Evolutionary conservation across 2,329 filamentous ascomycete genomes (phyloP).

Genomic region (Epicoccum sorghinum): DNA sequence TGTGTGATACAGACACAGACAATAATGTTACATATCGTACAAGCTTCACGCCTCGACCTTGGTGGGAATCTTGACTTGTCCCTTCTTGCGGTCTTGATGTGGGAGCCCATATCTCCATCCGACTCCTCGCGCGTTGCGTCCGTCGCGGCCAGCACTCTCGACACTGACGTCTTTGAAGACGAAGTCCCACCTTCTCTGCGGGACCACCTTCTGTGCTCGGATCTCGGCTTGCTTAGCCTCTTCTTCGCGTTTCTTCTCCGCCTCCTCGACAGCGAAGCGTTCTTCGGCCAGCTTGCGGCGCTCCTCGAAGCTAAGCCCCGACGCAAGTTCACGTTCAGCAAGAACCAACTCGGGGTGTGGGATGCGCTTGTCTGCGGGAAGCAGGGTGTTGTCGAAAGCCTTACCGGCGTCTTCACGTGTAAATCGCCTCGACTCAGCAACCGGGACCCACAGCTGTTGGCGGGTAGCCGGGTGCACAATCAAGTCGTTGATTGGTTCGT

Average conservation of each 20-base stretch:
- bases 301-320: slow-evolving; percentile 43
- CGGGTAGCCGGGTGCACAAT: slow-evolving; percentile 62
- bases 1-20: slow-evolving; percentile 25
- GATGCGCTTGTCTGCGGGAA: slow-evolving; percentile 68
- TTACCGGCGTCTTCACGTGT: slow-evolving; percentile 69
- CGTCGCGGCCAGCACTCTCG: slow-evolving; percentile 61
- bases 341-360: slow-evolving; percentile 66
- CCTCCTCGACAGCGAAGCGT: slow-evolving; percentile 35
- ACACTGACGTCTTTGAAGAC: slow-evolving; percentile 64
- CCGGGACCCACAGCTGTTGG: slow-evolving; percentile 66
- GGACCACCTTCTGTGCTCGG: slow-evolving; percentile 51
- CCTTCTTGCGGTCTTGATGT: slow-evolving; percentile 67
- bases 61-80: slow-evolving; percentile 67
- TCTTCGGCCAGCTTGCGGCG: slow-evolving; percentile 40
- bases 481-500: slow-evolving; percentile 70
- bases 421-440: slow-evolving; percentile 68
- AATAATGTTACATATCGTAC: slow-evolving; percentile 32
- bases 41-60: slow-evolving; percentile 55
- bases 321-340: slow-evolving; percentile 46
- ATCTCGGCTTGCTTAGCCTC: slow-evolving; percentile 53
- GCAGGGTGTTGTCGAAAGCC: slow-evolving; percentile 64
- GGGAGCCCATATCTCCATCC: slow-evolving; percentile 68
- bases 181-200: slow-evolving; percentile 63
- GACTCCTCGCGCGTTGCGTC: slow-evolving; percentile 59
- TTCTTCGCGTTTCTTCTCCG: slow-evolving; percentile 49